These are phyloP conservation scores for Xerocomus brunneocitrinus DNA, from an alignment of 768 basidiomycete species.

Conservation along the genomic window DNA sequence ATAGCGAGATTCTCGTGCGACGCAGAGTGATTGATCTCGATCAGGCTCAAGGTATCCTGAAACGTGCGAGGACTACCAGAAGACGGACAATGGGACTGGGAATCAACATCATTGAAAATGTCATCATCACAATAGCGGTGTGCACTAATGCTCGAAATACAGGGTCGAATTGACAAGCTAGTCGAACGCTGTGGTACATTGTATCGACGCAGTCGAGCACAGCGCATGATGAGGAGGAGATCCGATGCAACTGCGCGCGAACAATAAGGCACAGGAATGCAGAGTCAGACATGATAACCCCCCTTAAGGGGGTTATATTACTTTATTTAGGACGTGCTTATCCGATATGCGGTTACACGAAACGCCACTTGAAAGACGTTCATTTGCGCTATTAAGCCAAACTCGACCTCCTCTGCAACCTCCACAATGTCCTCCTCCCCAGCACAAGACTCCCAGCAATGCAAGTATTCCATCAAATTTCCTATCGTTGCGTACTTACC, in stretches of 20 bases:
- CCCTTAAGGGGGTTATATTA: background rate
- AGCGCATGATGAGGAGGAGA: background rate
- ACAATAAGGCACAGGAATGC: background rate
- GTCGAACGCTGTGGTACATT: background rate
- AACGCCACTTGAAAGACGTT: constrained; percentile 13
- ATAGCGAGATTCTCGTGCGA: background rate
- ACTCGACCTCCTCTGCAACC: constrained; percentile 8
- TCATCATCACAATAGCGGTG: background rate
- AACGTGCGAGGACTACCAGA: background rate
- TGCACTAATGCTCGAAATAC: background rate
- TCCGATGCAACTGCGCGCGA: background rate
- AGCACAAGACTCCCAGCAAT: constrained; percentile 18
- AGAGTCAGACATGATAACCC: constrained; percentile 5
- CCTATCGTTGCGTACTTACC: background rate
- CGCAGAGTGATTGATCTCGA: background rate
- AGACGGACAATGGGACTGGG: background rate
- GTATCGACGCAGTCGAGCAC: background rate
- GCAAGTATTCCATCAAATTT: constrained; percentile 1
- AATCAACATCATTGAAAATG: background rate
- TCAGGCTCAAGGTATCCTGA: background rate
- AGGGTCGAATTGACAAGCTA: background rate
- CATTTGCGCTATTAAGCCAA: constrained; percentile 19
- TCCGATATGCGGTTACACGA: background rate
- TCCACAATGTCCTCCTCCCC: constrained; percentile 14
- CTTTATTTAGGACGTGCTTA: background rate